Evolutionary conservation across 2,329 filamentous ascomycete genomes (phyloP), one percentile per base, ranked within the genome.

Genomic region (Neopestalotiopsis sp.): DNA sequence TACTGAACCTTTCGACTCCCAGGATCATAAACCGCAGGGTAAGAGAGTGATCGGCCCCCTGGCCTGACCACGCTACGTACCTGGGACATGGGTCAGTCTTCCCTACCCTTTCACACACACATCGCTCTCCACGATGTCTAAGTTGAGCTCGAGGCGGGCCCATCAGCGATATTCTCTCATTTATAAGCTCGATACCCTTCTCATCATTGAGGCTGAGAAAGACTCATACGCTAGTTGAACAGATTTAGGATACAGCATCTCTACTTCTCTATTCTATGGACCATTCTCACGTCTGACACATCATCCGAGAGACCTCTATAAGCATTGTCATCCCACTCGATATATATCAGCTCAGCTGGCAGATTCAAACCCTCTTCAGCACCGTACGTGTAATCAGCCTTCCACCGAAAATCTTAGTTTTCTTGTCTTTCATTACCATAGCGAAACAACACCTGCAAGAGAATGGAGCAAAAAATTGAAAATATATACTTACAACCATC

Each of bases 401-500:
- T 68, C 70, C 58, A 67, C 64, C 61, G 69, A 69, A 13, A 14
- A 38, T 62, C 34, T 40, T 24, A 24, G n/a, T 49, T 20, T 20
- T 24, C n/a, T 59, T 67, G 65, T 61, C 53, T 6, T 70, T 66
- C 68, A 67, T 70, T 61, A 61, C 70, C 68, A 78, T 74, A 73
- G 74, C 70, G 66, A 53, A 53, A 53, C 45, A 10, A 17, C 45
- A 53, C 34, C 34, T 38, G 65, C 66, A 71, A 68, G 66, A 69
- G 67, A 65, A 65, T 69, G 66, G 71, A 71, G 56, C 72, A 71
- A 63, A 71, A 59, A 61, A 71, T 38, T 67, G 73, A 73, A 72
- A 70, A 76, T 71, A 69, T 67, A 70, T 69, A 72, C 75, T 77
- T 74, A 76, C 76, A 70, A 69, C 70, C 71, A 68, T 73, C 72